A percentile compares a stretch with the other conserved stretches of the same genome.
Evolutionary conservation across 305 asterid genomes (phyloP).

Genomic region (Coffea humblotiana): DNA sequence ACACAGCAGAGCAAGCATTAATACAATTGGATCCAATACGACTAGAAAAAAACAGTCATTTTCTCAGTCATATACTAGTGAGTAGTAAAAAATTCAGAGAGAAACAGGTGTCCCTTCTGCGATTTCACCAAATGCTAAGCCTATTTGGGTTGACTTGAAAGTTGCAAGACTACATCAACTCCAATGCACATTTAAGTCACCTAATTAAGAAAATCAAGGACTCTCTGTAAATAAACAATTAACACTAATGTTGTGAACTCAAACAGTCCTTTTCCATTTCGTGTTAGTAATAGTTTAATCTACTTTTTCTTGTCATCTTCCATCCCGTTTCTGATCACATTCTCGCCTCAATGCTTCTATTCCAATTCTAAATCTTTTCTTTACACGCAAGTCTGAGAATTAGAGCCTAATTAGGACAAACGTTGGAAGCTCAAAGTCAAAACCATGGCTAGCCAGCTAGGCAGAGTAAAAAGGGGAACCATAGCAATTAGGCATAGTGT

Average conservation of each 20-base stretch:
- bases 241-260: constrained; percentile 23
- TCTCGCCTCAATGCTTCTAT: constrained; percentile 47
- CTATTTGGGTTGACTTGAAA: constrained; percentile 57
- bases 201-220: constrained; percentile 19
- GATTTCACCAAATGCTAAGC: constrained; percentile 42
- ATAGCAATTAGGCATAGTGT: background rate
- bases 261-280: constrained; percentile 20
- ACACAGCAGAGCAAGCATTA: constrained; percentile 47
- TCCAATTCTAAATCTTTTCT: constrained; percentile 29
- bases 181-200: constrained; percentile 66
- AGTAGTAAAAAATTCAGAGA: constrained; percentile 15
- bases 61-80: background rate
- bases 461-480: constrained; percentile 8
- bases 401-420: constrained; percentile 20
- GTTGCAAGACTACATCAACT: constrained; percentile 37
- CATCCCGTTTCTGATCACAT: constrained; percentile 39
- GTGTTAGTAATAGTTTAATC: constrained; percentile 6
- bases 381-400: constrained; percentile 29
- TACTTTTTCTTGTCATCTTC: constrained; percentile 14
- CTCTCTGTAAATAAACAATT: constrained; percentile 28
- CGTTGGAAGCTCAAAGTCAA: constrained; percentile 51
- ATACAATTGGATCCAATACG: constrained; percentile 37
- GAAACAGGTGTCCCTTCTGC: constrained; percentile 22
- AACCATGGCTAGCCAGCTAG: constrained; percentile 21
- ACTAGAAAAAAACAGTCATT: background rate